phyloP scores from a whole-genome alignment of 352 stramenopile species.

The Pelagophyceae sp. region DNA sequence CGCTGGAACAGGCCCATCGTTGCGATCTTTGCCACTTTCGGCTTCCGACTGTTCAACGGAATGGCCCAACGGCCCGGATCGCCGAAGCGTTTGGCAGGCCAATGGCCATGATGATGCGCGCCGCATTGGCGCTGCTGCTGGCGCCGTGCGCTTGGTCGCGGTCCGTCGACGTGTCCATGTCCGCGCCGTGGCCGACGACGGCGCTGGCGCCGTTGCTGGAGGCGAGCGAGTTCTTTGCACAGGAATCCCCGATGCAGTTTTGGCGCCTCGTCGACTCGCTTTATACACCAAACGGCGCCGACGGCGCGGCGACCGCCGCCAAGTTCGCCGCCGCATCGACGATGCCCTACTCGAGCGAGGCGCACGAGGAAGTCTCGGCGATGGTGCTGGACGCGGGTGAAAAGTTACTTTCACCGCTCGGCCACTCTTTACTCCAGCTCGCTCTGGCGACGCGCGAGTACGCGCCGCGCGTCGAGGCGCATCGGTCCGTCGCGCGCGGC shows the following conservation, averaged over 20 bases:
- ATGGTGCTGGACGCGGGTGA: neutral
- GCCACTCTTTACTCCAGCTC: neutral
- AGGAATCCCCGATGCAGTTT: neutral
- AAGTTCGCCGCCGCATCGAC: neutral
- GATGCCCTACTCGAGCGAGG: neutral
- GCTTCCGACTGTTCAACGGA: too few relatives aligned
- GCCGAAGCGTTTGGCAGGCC: too few relatives aligned
- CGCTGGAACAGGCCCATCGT: neutral
- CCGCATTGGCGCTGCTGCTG: neutral
- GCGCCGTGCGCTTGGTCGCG: neutral
- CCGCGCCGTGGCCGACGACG: neutral
- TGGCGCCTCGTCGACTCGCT: neutral
- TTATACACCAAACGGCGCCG: neutral
- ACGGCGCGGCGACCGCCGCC: neutral
- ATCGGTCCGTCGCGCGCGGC: neutral
- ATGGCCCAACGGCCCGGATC: too few relatives aligned
- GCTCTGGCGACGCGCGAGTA: neutral
- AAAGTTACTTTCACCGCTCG: neutral
- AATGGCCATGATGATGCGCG: neutral
- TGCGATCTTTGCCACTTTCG: neutral
- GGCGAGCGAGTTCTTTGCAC: constrained; percentile 8
- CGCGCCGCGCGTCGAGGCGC: constrained; percentile 8
- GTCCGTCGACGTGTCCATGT: constrained; percentile 1
- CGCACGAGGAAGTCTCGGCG: neutral
- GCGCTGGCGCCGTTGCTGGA: neutral